Evolutionary conservation across 2,329 filamentous ascomycete genomes (phyloP).

Genomic region (Chrysoporthe deuterocubensis): DNA sequence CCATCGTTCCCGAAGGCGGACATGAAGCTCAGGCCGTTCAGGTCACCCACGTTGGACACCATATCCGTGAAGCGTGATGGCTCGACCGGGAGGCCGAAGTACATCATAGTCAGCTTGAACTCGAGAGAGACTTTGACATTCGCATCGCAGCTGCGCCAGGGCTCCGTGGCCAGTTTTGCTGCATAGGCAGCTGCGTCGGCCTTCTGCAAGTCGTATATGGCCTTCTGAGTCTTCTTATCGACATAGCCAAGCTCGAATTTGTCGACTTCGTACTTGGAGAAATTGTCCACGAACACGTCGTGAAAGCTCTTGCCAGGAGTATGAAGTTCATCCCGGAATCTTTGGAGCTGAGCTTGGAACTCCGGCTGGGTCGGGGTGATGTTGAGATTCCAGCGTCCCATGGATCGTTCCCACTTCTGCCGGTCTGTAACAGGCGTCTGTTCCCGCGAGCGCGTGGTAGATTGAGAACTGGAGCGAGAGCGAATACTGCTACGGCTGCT

Average conservation of each 20-base stretch:
- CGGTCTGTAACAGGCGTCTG: background rate
- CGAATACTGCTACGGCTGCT: background rate
- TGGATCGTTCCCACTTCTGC: conserved; percentile 18
- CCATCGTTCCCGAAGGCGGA: conserved; percentile 20
- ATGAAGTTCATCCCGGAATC: conserved; percentile 12
- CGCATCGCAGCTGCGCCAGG: conserved; percentile 3
- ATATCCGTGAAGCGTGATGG: conserved; percentile 40
- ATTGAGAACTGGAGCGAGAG: background rate
- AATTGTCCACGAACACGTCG: conserved; percentile 14
- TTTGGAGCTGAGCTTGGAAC: background rate
- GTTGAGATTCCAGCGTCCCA: conserved; percentile 11
- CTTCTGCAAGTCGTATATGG: conserved; percentile 13
- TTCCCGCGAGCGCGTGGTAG: background rate
- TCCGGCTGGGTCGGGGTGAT: conserved; percentile 9
- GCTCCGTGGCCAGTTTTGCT: background rate
- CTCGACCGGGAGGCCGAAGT: conserved; percentile 51
- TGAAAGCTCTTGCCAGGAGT: conserved; percentile 14
- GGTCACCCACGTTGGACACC: conserved; percentile 14
- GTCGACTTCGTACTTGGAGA: conserved; percentile 16
- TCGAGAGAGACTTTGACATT: conserved; percentile 32
- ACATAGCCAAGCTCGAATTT: conserved; percentile 22
- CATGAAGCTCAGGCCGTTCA: conserved; percentile 22
- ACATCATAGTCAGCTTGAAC: conserved; percentile 51
- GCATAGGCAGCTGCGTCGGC: conserved; percentile 10
- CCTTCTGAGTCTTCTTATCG: conserved; percentile 14